Evolutionary conservation across 495 filamentous ascomycete species (phyloP), one percentile per base, ranked within the genome.

Genomic region (Podospora anserina): DNA sequence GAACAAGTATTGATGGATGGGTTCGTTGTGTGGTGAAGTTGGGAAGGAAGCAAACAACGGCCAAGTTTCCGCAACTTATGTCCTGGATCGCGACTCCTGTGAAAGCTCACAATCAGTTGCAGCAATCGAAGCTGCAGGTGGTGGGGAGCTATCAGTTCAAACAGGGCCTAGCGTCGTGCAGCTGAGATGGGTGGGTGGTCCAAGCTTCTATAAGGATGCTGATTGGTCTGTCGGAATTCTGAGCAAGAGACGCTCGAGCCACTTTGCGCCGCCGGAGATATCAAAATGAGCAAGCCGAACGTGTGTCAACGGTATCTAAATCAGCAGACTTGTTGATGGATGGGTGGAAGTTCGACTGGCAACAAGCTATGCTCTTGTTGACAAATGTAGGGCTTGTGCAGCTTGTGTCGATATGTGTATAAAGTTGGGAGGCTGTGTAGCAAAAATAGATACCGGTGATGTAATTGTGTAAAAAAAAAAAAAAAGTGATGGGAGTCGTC

Each of bases 51-150:
- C 19, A 58, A 20, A 58, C 19, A 26, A 20, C 56, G n/a, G n/a
- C 6, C 19, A 58, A 18, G 19, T 58, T 20, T 27, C 56, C n/a
- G 3, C 19, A 9, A 20, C 56, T 20, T 49, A 49, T 49, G 7
- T 32, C 13, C 39, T 13, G 11, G 39, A 49, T 49, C 39, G 39
- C 39, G 39, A 49, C 39, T 16, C 39, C 39, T 49, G 11, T 11
- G 39, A 49, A 49, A 49, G 39, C 13, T 49, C 39, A 49, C 39
- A 49, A 49, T 49, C 39, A 49, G 39, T 49, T 49, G 39, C 39
- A 49, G 39, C 39, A 49, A 49, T 49, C 39, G 56, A 58, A 54
- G 53, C 68, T 49, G 39, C 34, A 58, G 63, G 39, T 49, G 63
- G 39, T 49, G 39, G 39, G 39, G 39, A 49, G 39, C 39, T 49